Evolutionary conservation across 2,329 filamentous ascomycete genomes (phyloP).

Genomic region (Dryadomyces quercus-mongolicae): DNA sequence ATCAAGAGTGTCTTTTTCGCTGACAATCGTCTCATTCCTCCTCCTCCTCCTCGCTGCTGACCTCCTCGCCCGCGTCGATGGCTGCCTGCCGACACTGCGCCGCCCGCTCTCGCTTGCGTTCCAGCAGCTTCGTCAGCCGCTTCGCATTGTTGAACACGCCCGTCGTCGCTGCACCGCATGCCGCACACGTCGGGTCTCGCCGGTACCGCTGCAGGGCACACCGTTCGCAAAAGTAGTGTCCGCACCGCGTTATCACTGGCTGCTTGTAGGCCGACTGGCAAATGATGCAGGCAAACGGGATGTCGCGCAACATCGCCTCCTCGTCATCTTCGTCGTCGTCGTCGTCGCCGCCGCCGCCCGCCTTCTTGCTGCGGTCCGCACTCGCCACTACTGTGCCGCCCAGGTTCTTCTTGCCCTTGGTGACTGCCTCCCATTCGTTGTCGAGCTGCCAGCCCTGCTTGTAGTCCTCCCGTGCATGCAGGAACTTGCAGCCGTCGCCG

Average conservation of each 20-base stretch:
- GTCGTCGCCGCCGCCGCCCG: constrained; percentile 10
- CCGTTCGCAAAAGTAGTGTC: constrained; percentile 89
- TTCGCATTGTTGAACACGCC: constrained; percentile 87
- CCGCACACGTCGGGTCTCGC: constrained; percentile 76
- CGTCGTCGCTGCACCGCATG: constrained; percentile 67
- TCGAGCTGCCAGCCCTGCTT: constrained; percentile 95
- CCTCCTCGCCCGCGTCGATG: constrained; percentile 36
- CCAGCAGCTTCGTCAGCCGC: constrained; percentile 67
- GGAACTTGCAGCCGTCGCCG: constrained; percentile 71
- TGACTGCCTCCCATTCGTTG: constrained; percentile 79
- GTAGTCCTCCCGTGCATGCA: constrained; percentile 66
- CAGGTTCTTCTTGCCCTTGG: constrained; percentile 54
- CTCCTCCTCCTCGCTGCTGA: constrained; percentile 30
- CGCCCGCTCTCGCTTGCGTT: constrained; percentile 54
- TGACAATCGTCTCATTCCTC: background rate
- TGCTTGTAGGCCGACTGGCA: constrained; percentile 67
- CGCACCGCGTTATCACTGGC: constrained; percentile 79
- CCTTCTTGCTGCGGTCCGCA: constrained; percentile 33
- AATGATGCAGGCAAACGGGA: constrained; percentile 82
- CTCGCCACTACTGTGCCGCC: constrained; percentile 50
- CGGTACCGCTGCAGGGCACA: constrained; percentile 81
- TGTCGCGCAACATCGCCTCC: constrained; percentile 63
- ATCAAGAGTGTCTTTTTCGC: too few species aligned
- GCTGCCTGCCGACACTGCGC: constrained; percentile 44
- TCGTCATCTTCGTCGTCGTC: constrained; percentile 45